These are phyloP conservation scores for Triticum turgidum DNA, from an alignment of 176 grass and related monocot species.

Conservation along the genomic window DNA sequence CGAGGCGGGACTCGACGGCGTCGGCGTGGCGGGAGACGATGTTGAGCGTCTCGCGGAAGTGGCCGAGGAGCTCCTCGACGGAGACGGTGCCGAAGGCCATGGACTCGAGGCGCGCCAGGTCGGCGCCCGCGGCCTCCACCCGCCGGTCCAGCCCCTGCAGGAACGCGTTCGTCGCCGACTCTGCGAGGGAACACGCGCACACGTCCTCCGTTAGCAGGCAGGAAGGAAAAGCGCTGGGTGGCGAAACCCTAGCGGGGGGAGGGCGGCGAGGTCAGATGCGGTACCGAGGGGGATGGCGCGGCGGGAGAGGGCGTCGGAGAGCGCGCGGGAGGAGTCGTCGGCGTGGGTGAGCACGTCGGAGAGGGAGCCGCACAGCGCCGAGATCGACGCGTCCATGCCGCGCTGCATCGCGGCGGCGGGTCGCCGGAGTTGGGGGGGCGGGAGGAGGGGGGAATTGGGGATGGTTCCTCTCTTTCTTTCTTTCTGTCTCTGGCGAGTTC, in stretches of 20 bases:
- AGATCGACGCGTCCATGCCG: slow-evolving; percentile 61
- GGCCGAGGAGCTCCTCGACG: slow-evolving; percentile 90
- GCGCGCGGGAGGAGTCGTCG: slow-evolving; percentile 50
- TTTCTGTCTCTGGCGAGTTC: background rate
- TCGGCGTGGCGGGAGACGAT: slow-evolving; percentile 54
- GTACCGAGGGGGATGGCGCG: slow-evolving; percentile 71
- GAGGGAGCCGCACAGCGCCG: slow-evolving; percentile 51
- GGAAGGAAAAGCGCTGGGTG: background rate
- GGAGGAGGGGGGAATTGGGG: background rate
- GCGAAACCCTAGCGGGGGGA: background rate
- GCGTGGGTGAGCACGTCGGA: slow-evolving; percentile 54
- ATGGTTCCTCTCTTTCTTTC: background rate
- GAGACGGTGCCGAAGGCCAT: slow-evolving; percentile 75
- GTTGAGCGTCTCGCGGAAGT: slow-evolving; percentile 63
- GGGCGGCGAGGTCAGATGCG: background rate
- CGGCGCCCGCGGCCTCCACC: slow-evolving; percentile 44
- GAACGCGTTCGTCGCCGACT: slow-evolving; percentile 66
- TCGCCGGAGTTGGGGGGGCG: slow-evolving; percentile 24
- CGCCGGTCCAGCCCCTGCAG: slow-evolving; percentile 52
- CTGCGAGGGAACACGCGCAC: slow-evolving; percentile 16
- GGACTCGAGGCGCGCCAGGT: slow-evolving; percentile 68
- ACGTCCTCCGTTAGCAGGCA: background rate
- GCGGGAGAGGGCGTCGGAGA: slow-evolving; percentile 66
- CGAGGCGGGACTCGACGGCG: slow-evolving; percentile 52
- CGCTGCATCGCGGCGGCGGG: background rate